These are phyloP conservation scores for Geotrichum reessii DNA, from an alignment of 1,139 yeast species.

Conservation along the genomic window DNA sequence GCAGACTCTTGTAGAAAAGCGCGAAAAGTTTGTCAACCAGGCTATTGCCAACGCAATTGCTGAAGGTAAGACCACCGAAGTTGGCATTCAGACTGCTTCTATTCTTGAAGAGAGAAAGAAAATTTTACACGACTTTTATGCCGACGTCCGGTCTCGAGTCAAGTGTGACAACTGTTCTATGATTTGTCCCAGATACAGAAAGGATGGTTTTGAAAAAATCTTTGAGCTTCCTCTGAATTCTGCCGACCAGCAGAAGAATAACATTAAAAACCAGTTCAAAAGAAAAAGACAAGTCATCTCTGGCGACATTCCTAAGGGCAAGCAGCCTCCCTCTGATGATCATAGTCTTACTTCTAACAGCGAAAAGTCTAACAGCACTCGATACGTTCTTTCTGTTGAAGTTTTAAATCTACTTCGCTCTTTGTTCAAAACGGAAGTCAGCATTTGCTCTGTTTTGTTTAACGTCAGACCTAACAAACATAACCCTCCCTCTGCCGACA, in stretches of 20 bases:
- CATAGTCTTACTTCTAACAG: constrained; percentile 23
- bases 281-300: constrained; percentile 73
- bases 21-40: constrained; percentile 65
- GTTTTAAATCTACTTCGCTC: constrained; percentile 69
- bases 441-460: constrained; percentile 47
- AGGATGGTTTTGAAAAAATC: constrained; percentile 89
- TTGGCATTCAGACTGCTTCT: constrained; percentile 74
- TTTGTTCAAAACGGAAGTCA: constrained; percentile 62
- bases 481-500: constrained; percentile 61
- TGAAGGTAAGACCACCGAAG: constrained; percentile 62
- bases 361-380: constrained; percentile 42
- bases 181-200: constrained; percentile 90
- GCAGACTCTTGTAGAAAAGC: constrained; percentile 46
- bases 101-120: constrained; percentile 82
- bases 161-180: constrained; percentile 94
- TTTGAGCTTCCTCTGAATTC: constrained; percentile 82
- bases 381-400: constrained; percentile 83
- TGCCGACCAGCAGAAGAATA: constrained; percentile 68
- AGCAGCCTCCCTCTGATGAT: constrained; percentile 15
- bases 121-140: constrained; percentile 70
- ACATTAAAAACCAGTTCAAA: constrained; percentile 6
- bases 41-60: constrained; percentile 70
- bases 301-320: constrained; percentile 37
- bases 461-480: constrained; percentile 65
- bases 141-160: constrained; percentile 63